These are phyloP conservation scores for Xylaria hypoxylon DNA, from an alignment of 2,329 filamentous ascomycete genomes.

Conservation along the genomic window DNA sequence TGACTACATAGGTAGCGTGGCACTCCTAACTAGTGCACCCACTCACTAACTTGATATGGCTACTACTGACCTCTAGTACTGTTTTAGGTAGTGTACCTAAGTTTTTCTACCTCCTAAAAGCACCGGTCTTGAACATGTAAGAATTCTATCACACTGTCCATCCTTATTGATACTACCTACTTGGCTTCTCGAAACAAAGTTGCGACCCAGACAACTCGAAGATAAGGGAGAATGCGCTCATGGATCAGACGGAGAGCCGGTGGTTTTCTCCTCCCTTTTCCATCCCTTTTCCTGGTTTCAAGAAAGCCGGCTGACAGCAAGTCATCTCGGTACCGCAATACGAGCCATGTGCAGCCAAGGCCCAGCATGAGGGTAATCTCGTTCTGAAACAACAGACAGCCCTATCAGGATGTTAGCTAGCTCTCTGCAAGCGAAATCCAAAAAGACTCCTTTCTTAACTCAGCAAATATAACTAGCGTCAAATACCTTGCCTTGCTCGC, in stretches of 20 bases:
- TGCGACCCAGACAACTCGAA: not conserved
- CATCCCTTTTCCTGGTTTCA: slow-evolving; percentile 9
- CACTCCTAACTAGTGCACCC: too few species aligned
- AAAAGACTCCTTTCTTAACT: not conserved
- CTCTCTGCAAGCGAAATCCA: slow-evolving; percentile 4
- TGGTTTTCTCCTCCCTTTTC: slow-evolving; percentile 4
- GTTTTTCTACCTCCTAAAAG: slow-evolving; percentile 19
- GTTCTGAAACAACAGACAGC: slow-evolving; percentile 47
- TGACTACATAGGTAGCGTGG: not conserved
- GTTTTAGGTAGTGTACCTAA: not conserved
- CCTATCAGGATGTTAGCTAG: slow-evolving; percentile 34
- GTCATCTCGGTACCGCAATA: slow-evolving; percentile 3
- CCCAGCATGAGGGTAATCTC: slow-evolving; percentile 45
- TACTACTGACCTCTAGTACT: not conserved
- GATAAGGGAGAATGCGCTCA: not conserved
- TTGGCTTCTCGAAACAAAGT: slow-evolving; percentile 7
- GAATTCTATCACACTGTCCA: not conserved
- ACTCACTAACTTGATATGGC: slow-evolving; percentile 17
- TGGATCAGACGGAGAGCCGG: not conserved
- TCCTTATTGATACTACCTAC: not conserved
- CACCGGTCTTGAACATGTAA: slow-evolving; percentile 1
- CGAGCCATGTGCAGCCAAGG: slow-evolving; percentile 22
- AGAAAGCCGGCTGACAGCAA: slow-evolving; percentile 8
- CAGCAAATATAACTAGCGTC: slow-evolving; percentile 17
- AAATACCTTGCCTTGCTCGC: not conserved